phyloP scores from a whole-genome alignment of 106 monocot species.

The Acorus gramineus region DNA sequence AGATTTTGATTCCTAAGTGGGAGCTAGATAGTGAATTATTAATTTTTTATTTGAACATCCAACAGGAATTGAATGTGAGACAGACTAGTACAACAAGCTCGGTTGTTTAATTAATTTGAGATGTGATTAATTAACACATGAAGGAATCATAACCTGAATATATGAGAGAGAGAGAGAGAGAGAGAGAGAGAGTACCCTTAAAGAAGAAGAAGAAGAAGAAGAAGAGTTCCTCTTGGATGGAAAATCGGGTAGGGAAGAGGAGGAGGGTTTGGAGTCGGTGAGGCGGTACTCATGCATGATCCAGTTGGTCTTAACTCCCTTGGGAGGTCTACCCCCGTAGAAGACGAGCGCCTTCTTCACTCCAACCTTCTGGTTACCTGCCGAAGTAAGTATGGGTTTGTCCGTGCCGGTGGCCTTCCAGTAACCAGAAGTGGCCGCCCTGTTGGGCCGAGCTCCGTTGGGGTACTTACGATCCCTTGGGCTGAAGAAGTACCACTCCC shows the following conservation, averaged over 20 bases:
- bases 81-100: too few relatives aligned
- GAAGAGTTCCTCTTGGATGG: constrained; percentile 6
- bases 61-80: too few relatives aligned
- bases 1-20: too few relatives aligned
- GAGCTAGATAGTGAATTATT: too few relatives aligned
- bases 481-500: constrained; percentile 18
- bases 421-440: constrained; percentile 1
- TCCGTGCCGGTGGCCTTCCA: constrained; percentile 12
- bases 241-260: background rate
- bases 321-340: constrained; percentile 24
- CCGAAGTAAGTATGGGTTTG: constrained; percentile 14
- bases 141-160: too few relatives aligned
- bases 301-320: constrained; percentile 33
- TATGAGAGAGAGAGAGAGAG: background rate
- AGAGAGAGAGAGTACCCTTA: constrained; percentile 10
- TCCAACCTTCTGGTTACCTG: constrained; percentile 10
- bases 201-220: background rate
- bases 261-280: constrained; percentile 1
- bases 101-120: too few relatives aligned
- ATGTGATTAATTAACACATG: too few relatives aligned
- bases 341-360: constrained; percentile 20
- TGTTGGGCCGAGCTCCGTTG: constrained; percentile 1
- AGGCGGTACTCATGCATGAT: constrained; percentile 40
- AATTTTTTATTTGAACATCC: too few relatives aligned
- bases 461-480: too few relatives aligned